Conservation (phyloP, 148 eudicot genomes). For the Linanthus parryae region DNA sequence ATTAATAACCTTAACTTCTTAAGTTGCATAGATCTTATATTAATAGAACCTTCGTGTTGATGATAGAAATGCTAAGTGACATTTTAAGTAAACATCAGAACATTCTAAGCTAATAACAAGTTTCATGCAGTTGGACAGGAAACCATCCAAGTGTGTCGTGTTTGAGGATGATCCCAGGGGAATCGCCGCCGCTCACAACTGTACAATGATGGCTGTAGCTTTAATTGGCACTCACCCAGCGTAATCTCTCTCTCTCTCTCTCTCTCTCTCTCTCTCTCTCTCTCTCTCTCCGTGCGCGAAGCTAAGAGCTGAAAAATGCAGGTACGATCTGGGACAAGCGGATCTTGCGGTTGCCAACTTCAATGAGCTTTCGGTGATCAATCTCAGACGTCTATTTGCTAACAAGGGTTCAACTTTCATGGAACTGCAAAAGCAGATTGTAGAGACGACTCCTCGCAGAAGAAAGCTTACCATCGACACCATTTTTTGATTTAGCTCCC, state of each 20-base stretch:
- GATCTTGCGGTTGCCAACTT: slow-evolving; percentile 85
- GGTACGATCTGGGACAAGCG: slow-evolving; percentile 85
- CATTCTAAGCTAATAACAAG: too few relatives aligned
- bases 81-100: too few relatives aligned
- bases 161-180: slow-evolving; percentile 97
- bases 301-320: slow-evolving; percentile 23
- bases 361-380: slow-evolving; percentile 85
- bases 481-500: slow-evolving; percentile 36
- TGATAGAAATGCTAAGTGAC: too few relatives aligned
- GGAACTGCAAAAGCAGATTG: slow-evolving; percentile 82
- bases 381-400: slow-evolving; percentile 81
- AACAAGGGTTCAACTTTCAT: slow-evolving; percentile 78
- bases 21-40: too few relatives aligned
- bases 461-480: slow-evolving; percentile 82
- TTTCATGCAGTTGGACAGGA: slow-evolving; percentile 96
- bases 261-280: neutral
- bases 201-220: slow-evolving; percentile 97
- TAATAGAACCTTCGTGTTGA: too few relatives aligned
- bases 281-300: neutral
- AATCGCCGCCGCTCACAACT: slow-evolving; percentile 95
- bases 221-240: slow-evolving; percentile 89
- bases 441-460: slow-evolving; percentile 65
- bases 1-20: too few relatives aligned
- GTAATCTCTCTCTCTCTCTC: slow-evolving; percentile 34
- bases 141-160: slow-evolving; percentile 91